Evolutionary conservation across 129 eudicot genomes (phyloP).

Genomic region (sunflower (Helianthus annuus)): HanXRQr2.0-SUNRISE NC_035446.2:115698307-115698806

Average conservation of each 20-base stretch:
- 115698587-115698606: conserved; percentile 68
- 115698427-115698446: no score
- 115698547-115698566: conserved; percentile 21
- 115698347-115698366: no score
- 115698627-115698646: conserved; percentile 56
- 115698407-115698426: no score
- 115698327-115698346: no score
- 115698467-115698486: conserved; percentile 1
- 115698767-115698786: not conserved
- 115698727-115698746: conserved; percentile 19
- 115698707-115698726: conserved; percentile 66
- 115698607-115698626: conserved; percentile 80
- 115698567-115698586: conserved; percentile 50
- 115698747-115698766: conserved; percentile 7
- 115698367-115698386: no score
- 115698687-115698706: conserved; percentile 64
- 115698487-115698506: conserved; percentile 29
- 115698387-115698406: no score
- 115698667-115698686: conserved; percentile 45
- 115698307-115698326: no score
- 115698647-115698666: no score
- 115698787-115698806: conserved; percentile 24
- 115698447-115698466: no score
- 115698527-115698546: conserved; percentile 46
- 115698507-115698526: conserved; percentile 84